Percentiles rank a stretch among this genome's conserved stretches.
Conservation (phyloP, 805 yeast genomes). For the Kodamaea laetipori region DNA sequence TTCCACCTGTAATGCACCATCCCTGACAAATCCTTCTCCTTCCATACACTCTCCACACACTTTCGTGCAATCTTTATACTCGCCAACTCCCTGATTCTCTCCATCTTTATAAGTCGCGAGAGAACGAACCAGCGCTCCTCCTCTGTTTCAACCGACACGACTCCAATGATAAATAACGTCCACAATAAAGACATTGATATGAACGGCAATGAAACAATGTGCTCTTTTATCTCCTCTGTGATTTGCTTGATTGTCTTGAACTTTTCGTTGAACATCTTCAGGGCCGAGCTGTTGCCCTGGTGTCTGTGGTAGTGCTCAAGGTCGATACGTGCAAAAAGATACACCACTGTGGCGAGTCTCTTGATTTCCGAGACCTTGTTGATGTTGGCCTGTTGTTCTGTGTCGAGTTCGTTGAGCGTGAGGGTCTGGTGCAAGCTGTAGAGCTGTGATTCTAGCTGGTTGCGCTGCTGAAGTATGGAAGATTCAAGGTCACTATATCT, state of each 20-base stretch:
- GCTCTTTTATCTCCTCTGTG: conserved; percentile 23
- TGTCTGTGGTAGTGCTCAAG: conserved; percentile 22
- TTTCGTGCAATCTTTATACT: conserved; percentile 39
- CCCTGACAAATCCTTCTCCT: conserved; percentile 37
- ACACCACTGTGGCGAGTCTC: conserved; percentile 34
- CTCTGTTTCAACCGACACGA: conserved; percentile 32
- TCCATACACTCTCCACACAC: conserved; percentile 42
- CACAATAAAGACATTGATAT: conserved; percentile 38
- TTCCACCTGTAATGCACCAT: conserved; percentile 32
- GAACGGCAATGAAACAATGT: conserved; percentile 27
- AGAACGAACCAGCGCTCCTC: conserved; percentile 43
- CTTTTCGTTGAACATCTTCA: conserved; percentile 3
- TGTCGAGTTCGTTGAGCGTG: conserved; percentile 16
- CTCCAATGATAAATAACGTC: conserved; percentile 44
- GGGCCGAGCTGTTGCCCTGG: conserved; percentile 6
- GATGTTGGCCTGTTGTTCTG: conserved; percentile 22
- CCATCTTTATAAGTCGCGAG: conserved; percentile 34
- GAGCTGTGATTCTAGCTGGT: conserved; percentile 27
- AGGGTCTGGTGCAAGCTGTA: conserved; percentile 24
- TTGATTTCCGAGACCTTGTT: conserved; percentile 38
- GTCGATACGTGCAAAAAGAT: conserved; percentile 38
- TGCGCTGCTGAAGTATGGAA: conserved; percentile 28
- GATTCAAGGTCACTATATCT: conserved; percentile 11
- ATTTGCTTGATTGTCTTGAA: conserved; percentile 17
- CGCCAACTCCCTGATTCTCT: conserved; percentile 36